phyloP scores from a whole-genome alignment of 1,139 yeast genomes.

The Suhomyces bolitotheri region DNA sequence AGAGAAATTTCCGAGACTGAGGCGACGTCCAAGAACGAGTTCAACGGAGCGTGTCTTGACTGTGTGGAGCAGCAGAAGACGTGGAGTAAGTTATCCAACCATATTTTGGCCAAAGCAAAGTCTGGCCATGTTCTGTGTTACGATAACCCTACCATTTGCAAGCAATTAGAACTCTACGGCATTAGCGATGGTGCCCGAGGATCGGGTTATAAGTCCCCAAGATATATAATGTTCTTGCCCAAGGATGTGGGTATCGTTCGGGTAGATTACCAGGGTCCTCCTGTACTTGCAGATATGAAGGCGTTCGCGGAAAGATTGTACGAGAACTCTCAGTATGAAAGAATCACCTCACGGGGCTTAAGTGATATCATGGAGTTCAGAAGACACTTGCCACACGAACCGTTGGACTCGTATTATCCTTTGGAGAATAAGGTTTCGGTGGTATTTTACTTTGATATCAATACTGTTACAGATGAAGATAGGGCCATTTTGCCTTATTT shows the following conservation, averaged over 20 bases:
- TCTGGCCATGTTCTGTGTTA: slow-evolving; percentile 63
- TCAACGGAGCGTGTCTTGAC: slow-evolving; percentile 42
- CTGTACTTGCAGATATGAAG: slow-evolving; percentile 32
- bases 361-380: slow-evolving; percentile 42
- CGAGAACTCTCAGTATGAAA: slow-evolving; percentile 41
- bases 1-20: slow-evolving; percentile 43
- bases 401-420: slow-evolving; percentile 40
- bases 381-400: slow-evolving; percentile 34
- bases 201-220: slow-evolving; percentile 21
- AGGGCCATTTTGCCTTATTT: slow-evolving; percentile 58
- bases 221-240: slow-evolving; percentile 43
- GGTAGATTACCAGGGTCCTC: slow-evolving; percentile 35
- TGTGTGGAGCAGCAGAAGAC: slow-evolving; percentile 51
- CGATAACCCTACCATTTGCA: slow-evolving; percentile 50
- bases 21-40: slow-evolving; percentile 34
- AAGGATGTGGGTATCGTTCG: slow-evolving; percentile 35
- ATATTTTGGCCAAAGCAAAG: slow-evolving; percentile 41
- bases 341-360: slow-evolving; percentile 39
- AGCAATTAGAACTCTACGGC: slow-evolving; percentile 42
- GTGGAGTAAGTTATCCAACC: slow-evolving; percentile 61
- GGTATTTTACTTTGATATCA: slow-evolving; percentile 55
- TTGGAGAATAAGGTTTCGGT: slow-evolving; percentile 47
- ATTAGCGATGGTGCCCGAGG: slow-evolving; percentile 10
- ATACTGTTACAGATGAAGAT: slow-evolving; percentile 58
- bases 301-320: slow-evolving; percentile 33